Percentiles rank a stretch among this genome's conserved stretches.
phyloP scores from a whole-genome alignment of 495 filamentous ascomycete species.

The Lasiosphaeriaceae sp. region DNA sequence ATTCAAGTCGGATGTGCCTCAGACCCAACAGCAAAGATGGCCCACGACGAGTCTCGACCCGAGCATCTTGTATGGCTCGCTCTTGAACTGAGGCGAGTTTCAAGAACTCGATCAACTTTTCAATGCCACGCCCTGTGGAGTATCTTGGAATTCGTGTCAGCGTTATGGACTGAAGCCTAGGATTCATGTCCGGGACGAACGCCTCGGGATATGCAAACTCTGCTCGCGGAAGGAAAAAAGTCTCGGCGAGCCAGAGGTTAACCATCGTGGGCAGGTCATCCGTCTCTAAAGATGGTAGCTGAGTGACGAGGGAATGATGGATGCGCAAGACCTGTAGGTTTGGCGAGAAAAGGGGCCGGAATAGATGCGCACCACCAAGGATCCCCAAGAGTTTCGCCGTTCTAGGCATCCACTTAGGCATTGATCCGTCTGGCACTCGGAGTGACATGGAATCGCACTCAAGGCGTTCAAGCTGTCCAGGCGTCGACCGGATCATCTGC shows the following conservation, averaged over 20 bases:
- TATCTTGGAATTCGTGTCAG: constrained; percentile 38
- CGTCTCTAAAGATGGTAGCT: constrained; percentile 30
- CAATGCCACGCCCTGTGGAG: constrained; percentile 37
- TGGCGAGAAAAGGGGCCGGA: constrained; percentile 41
- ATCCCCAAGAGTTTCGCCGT: constrained; percentile 28
- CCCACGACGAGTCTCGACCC: constrained; percentile 12
- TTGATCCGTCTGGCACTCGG: constrained; percentile 2
- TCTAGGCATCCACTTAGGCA: constrained; percentile 8
- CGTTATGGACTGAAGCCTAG: constrained; percentile 36
- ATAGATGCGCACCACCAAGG: constrained; percentile 34
- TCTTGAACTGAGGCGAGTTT: constrained; percentile 39
- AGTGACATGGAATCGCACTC: constrained; percentile 34
- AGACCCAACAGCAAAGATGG: constrained; percentile 34
- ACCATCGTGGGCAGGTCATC: constrained; percentile 18
- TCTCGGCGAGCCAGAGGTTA: constrained; percentile 35
- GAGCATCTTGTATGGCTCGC: constrained; percentile 23
- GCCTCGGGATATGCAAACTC: constrained; percentile 37
- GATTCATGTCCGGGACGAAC: constrained; percentile 44
- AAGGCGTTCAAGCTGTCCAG: constrained; percentile 39
- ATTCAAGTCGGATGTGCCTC: constrained; percentile 40
- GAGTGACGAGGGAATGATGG: constrained; percentile 48
- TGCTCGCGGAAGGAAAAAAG: constrained; percentile 28
- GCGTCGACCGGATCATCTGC: constrained; percentile 26
- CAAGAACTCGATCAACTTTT: constrained; percentile 33
- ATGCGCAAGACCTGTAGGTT: constrained; percentile 41